A percentile compares a stretch with the other conserved stretches of the same genome.
phyloP scores from a whole-genome alignment of 108 stramenopile species.

The Skeletonema grethae region DNA sequence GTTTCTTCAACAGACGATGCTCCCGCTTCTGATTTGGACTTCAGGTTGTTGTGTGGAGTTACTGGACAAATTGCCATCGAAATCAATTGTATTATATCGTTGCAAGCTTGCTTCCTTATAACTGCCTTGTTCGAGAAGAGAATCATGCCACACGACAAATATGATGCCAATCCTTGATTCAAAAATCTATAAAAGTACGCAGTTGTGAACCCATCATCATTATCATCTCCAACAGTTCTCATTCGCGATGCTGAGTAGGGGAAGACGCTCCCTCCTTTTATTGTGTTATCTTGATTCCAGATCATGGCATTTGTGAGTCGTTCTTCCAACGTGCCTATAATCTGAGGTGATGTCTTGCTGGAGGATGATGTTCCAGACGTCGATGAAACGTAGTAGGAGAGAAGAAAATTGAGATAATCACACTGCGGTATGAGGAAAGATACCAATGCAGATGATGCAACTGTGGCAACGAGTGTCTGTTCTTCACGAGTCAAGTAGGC shows the following conservation, averaged over 20 bases:
- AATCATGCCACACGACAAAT: slow-evolving; percentile 15
- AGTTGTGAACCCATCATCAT: slow-evolving; percentile 17
- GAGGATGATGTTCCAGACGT: neutral
- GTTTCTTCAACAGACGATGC: neutral
- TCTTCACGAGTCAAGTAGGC: slow-evolving; percentile 30
- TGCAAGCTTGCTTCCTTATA: slow-evolving; percentile 10
- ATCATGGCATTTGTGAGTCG: slow-evolving; percentile 12
- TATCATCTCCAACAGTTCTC: slow-evolving; percentile 10
- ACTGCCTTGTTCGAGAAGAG: slow-evolving; percentile 7
- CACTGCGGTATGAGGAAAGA: slow-evolving; percentile 30
- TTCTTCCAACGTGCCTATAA: slow-evolving; percentile 14
- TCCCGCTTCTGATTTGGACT: neutral
- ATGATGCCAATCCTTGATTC: slow-evolving; percentile 18
- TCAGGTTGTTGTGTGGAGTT: neutral
- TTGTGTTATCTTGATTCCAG: slow-evolving; percentile 13
- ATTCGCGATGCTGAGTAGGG: slow-evolving; percentile 24
- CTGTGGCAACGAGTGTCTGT: slow-evolving; percentile 15
- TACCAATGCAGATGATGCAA: slow-evolving; percentile 23
- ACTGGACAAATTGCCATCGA: slow-evolving; percentile 34
- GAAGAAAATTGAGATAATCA: slow-evolving; percentile 27
- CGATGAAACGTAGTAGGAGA: slow-evolving; percentile 22
- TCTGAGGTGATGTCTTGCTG: neutral
- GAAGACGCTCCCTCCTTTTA: slow-evolving; percentile 4
- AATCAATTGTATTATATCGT: slow-evolving; percentile 25
- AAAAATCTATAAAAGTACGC: slow-evolving; percentile 27